Conservation (phyloP, 2,329 filamentous ascomycete species). For the Penicillium nordicum region DNA sequence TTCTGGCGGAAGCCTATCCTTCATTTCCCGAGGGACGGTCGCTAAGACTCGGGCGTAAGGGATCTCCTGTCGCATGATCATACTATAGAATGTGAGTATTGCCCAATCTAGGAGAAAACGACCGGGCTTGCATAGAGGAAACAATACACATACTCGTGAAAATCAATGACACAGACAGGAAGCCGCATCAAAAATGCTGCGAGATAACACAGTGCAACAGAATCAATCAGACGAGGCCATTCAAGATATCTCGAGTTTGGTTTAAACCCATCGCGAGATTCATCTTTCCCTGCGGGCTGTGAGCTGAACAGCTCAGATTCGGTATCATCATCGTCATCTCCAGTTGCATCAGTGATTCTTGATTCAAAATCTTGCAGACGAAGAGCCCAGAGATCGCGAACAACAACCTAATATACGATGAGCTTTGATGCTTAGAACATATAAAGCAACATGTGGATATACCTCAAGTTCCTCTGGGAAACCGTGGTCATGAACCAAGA, state of each 20-base stretch:
- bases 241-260: slow-evolving; percentile 33
- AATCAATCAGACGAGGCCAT: slow-evolving; percentile 69
- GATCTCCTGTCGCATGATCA: slow-evolving; percentile 65
- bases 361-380: slow-evolving; percentile 59
- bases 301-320: slow-evolving; percentile 58
- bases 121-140: neutral
- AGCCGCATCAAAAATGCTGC: slow-evolving; percentile 71
- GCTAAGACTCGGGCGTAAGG: slow-evolving; percentile 64
- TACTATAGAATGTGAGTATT: slow-evolving; percentile 18
- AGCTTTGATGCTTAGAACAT: neutral
- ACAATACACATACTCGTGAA: slow-evolving; percentile 49
- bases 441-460: neutral
- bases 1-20: slow-evolving; percentile 42
- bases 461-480: slow-evolving; percentile 73
- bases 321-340: slow-evolving; percentile 34
- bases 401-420: slow-evolving; percentile 49
- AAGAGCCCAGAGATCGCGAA: slow-evolving; percentile 82
- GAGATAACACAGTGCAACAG: slow-evolving; percentile 74
- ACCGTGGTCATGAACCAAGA: slow-evolving; percentile 64
- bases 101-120: neutral
- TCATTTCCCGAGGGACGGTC: slow-evolving; percentile 44
- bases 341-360: slow-evolving; percentile 40
- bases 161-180: slow-evolving; percentile 70
- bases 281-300: slow-evolving; percentile 51
- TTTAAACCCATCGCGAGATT: slow-evolving; percentile 35